Evolutionary conservation across 2,329 filamentous ascomycete genomes (phyloP).

Genomic region (Diplodia sapinea): DNA sequence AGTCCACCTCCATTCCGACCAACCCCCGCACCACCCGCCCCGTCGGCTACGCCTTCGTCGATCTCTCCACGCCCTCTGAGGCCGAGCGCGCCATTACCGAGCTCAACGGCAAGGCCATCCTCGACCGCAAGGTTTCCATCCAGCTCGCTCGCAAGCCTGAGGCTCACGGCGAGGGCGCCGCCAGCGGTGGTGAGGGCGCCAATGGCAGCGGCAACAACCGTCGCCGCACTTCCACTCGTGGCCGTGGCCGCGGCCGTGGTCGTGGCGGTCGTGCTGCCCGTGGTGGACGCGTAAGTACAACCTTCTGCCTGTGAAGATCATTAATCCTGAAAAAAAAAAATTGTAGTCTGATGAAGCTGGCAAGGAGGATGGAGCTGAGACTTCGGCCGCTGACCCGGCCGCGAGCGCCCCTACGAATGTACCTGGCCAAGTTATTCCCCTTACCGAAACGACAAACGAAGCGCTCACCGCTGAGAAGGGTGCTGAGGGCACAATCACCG

Average conservation of each 20-base stretch:
- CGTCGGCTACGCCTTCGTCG: conserved; percentile 98
- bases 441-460: conserved; percentile 60
- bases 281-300: conserved; percentile 71
- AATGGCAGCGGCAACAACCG: conserved; percentile 63
- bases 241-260: conserved; percentile 63
- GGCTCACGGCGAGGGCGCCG: conserved; percentile 73
- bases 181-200: conserved; percentile 74
- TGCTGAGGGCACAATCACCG: conserved; percentile 51
- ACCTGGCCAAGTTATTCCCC: conserved; percentile 57
- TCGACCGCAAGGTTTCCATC: conserved; percentile 98
- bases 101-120: conserved; percentile 95
- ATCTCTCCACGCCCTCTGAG: conserved; percentile 91
- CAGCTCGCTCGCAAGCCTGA: conserved; percentile 98
- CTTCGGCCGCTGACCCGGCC: conserved; percentile 52
- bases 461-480: conserved; percentile 61
- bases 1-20: conserved; percentile 98
- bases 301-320: conserved; percentile 41
- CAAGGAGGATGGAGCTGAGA: conserved; percentile 53
- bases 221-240: conserved; percentile 62
- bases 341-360: conserved; percentile 12
- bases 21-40: conserved; percentile 98
- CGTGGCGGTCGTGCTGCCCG: conserved; percentile 65
- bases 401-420: conserved; percentile 55
- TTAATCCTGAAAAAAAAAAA: neutral
- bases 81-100: conserved; percentile 94